Base-by-base conservation (phyloP, 2,329 filamentous ascomycete genomes). In the Daldinia sp. region DNA sequence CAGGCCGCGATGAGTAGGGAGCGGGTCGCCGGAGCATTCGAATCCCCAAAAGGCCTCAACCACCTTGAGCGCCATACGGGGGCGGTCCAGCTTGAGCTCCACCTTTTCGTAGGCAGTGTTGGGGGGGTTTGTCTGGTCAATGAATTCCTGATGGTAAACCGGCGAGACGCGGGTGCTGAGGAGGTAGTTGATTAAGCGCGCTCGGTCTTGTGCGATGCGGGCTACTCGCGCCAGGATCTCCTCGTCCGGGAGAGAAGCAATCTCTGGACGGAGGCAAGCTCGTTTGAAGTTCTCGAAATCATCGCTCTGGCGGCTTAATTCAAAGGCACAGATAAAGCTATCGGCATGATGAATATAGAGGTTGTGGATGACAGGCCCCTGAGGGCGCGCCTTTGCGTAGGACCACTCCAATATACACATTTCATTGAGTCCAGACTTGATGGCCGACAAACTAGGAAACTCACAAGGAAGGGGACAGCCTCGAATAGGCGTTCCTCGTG, bases 151-250 rank as follows among this genome's bases (percentile, higher is more conserved):
- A 11, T 59, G 56, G 13, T 57, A 23, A 8, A 57, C 35, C 8
- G 61, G 50, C 27, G 50, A 19, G 9, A 64, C 51, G 11, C 61
- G 61, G 15, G 17, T 13, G 6, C 8, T n/a, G 17, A 64, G 52
- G n/a, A 64, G 2, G 57, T 56, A 64, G 21, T 61, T 57, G 47
- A 61, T 61, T 3, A 59, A 25, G 3, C 15, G 8, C 10, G 51
- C 56, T 21, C 61, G 47, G 3, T 19, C n/a, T 17, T 61, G 45
- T 1, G 57, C 61, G 11, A 60, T 30, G 8, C 27, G 9, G 13
- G 45, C 56, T 3, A 64, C 23, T 6, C 4, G n/a, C 1, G 7
- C 11, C 19, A 47, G 15, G 6, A 61, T 48, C 11, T 56, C 23
- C 2, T 49, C 17, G 3, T 52, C 39, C 4, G 51, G 11, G 19